These are phyloP conservation scores for Sedum album DNA, from an alignment of 164 flowering plant genomes.

Conservation along the genomic window DNA sequence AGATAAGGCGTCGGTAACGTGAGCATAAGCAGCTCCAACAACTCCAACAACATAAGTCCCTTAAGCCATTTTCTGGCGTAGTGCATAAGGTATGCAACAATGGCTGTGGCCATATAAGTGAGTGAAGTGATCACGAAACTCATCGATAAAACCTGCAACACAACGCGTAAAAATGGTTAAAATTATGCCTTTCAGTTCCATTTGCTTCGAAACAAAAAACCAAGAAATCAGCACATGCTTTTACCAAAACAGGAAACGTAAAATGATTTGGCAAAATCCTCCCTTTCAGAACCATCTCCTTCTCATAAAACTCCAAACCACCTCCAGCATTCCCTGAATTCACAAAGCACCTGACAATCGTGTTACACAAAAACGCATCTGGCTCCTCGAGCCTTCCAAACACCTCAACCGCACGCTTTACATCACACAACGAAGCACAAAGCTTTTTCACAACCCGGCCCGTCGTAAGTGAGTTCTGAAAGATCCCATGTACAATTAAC, in stretches of 20 bases:
- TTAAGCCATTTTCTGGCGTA: too few species aligned
- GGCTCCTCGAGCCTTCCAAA: slow-evolving; percentile 32
- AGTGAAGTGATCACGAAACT: too few species aligned
- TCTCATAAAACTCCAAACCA: slow-evolving; percentile 36
- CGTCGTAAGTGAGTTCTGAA: slow-evolving; percentile 38
- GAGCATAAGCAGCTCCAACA: too few species aligned
- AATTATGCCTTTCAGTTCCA: too few species aligned
- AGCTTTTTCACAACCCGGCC: slow-evolving; percentile 48
- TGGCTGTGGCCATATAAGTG: too few species aligned
- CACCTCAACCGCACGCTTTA: slow-evolving; percentile 28
- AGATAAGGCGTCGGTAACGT: too few species aligned
- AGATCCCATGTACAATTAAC: slow-evolving; percentile 37
- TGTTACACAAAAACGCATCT: slow-evolving; percentile 60
- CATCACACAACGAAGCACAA: slow-evolving; percentile 20
- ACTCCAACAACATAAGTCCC: too few species aligned
- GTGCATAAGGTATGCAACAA: too few species aligned
- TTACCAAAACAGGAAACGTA: slow-evolving; percentile 49
- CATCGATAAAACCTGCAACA: too few species aligned
- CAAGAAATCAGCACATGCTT: slow-evolving; percentile 41
- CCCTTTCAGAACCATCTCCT: slow-evolving; percentile 24
- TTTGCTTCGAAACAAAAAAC: too few species aligned
- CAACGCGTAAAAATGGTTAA: too few species aligned
- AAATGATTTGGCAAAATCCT: slow-evolving; percentile 37
- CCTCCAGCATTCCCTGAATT: slow-evolving; percentile 20
- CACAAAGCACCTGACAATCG: slow-evolving; percentile 40